phyloP scores from a whole-genome alignment of 768 basidiomycete species.

The Lentinus brumalis region DNA sequence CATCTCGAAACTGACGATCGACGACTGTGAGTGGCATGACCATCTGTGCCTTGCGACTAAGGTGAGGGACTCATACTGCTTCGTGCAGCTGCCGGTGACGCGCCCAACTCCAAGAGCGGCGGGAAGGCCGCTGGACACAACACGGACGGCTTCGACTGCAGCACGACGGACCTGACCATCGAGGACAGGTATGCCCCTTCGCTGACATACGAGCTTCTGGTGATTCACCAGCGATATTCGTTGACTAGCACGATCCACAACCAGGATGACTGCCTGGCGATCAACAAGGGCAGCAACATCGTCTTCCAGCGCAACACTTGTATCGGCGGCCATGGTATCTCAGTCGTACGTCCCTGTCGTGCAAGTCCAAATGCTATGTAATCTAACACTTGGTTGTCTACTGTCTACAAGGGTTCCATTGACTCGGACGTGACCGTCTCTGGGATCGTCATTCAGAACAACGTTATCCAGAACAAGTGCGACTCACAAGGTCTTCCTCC shows the following conservation, averaged over 20 bases:
- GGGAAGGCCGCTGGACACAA: conserved; percentile 51
- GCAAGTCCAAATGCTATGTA: neutral
- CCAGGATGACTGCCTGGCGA: conserved; percentile 62
- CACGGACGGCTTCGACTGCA: conserved; percentile 34
- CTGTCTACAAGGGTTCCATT: conserved; percentile 53
- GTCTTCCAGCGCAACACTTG: conserved; percentile 51
- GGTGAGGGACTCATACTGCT: neutral
- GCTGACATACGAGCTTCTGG: neutral
- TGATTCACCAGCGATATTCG: neutral
- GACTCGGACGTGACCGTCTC: conserved; percentile 47
- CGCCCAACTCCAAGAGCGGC: conserved; percentile 51
- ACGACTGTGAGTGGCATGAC: conserved; percentile 48
- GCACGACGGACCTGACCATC: conserved; percentile 30
- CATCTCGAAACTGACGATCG: conserved; percentile 51
- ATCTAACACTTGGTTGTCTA: no score
- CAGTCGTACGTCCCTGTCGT: conserved; percentile 39
- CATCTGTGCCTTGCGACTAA: neutral
- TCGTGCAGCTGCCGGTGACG: conserved; percentile 51
- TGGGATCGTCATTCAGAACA: conserved; percentile 48
- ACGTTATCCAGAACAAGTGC: conserved; percentile 59
- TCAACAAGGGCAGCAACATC: conserved; percentile 41
- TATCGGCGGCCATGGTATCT: conserved; percentile 64
- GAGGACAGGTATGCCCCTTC: conserved; percentile 24
- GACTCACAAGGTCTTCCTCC: neutral
- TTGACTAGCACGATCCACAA: conserved; percentile 25